Base-by-base conservation (phyloP, 441 rosid species). In the Gossypium aridum region DNA sequence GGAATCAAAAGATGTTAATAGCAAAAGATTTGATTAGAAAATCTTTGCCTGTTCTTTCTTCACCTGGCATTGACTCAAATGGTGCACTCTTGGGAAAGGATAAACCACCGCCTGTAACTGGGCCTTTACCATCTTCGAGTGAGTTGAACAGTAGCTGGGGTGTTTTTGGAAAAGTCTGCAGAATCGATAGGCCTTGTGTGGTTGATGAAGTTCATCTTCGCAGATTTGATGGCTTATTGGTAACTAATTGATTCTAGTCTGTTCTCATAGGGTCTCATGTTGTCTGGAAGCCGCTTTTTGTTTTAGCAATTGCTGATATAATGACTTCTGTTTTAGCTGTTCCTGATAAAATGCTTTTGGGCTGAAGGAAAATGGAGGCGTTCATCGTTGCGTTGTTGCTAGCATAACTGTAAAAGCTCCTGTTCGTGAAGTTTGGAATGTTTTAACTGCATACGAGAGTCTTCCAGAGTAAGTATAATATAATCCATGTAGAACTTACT, bases 151-250 rank as follows among this genome's bases (percentile, higher is more conserved):
- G 80, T 71, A 93, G 70, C 45, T 93, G 99, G 99, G 95, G 97
- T 0, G 78, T 88, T 65, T 87, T 85, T 79, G 97, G 98, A 76
- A 90, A 92, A 85, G 92, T 79, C 75, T 92, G 97, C 86, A 81
- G 85, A 73, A 91, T 93, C 64, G 91, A 92, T 74, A 88, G 79
- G 84, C 97, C 92, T 71, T 90, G 93, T 80, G 70, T 84, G 62
- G 98, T 91, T 74, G 99, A 96, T 71, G 99, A 96, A 85, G 97
- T 96, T 79, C 98, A 96, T 87, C 94, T 96, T 72, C 97, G 97
- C 75, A 87, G 97, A 87, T 91, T 84, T 81, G 99, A 96, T 84
- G 99, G 97, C 74, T 83, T 89, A 67, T 79, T 96, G 96, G 99
- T 93, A 88, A 85, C 67, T 78, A 72, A 67, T 43, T 78, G 79